These are phyloP conservation scores for Eutrema yunnanense DNA, from an alignment of 345 rosid genomes.

Conservation along the genomic window DNA sequence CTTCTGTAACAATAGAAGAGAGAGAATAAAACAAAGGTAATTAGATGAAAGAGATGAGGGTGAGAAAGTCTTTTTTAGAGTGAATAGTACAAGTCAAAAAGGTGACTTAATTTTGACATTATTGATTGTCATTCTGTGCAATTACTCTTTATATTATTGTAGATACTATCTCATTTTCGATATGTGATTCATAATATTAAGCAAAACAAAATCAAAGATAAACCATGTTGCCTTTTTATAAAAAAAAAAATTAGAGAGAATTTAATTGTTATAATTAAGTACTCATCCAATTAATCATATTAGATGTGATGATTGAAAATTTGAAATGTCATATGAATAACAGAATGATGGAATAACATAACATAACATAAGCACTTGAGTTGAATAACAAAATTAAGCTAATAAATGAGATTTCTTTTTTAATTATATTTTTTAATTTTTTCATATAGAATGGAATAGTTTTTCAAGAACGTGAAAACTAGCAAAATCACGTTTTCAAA, in stretches of 20 bases:
- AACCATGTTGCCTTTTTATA: no score
- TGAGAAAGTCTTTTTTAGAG: no score
- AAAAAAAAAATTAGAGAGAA: background rate
- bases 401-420: background rate
- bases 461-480: no score
- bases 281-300: background rate
- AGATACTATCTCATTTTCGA: background rate
- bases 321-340: background rate
- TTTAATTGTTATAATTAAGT: background rate
- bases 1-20: no score
- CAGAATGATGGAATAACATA: background rate
- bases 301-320: background rate
- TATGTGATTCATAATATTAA: background rate
- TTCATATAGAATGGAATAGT: background rate
- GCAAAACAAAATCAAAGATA: no score
- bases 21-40: no score
- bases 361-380: background rate
- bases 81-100: no score
- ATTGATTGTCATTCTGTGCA: no score
- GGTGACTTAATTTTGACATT: no score
- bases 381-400: no score
- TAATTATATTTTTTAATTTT: no score
- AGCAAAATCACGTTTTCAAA: background rate
- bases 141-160: background rate
- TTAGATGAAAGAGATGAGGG: no score